These are phyloP conservation scores for Penicillium brevicompactum DNA, from an alignment of 2,329 filamentous ascomycete species.

Conservation along the genomic window DNA sequence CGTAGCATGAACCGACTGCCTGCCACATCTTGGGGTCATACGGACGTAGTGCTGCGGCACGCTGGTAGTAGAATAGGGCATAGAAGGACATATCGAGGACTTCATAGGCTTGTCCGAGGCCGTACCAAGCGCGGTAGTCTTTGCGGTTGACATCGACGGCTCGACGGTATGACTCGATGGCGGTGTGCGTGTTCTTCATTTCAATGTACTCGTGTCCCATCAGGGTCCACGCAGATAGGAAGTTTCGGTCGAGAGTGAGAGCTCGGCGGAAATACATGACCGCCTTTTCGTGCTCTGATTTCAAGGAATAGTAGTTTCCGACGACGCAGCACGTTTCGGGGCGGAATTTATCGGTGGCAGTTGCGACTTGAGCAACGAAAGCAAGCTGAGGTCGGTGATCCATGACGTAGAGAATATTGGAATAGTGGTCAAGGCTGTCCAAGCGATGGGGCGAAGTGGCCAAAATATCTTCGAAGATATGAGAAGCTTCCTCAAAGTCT, in stretches of 20 bases:
- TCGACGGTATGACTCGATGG: slow-evolving; percentile 93
- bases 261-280: slow-evolving; percentile 97
- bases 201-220: slow-evolving; percentile 99
- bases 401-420: slow-evolving; percentile 95
- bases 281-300: slow-evolving; percentile 95
- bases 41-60: slow-evolving; percentile 86
- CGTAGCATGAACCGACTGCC: slow-evolving; percentile 87
- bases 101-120: slow-evolving; percentile 94
- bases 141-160: slow-evolving; percentile 95
- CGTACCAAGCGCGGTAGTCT: slow-evolving; percentile 98
- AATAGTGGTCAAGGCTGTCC: slow-evolving; percentile 92
- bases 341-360: slow-evolving; percentile 89
- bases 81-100: slow-evolving; percentile 98
- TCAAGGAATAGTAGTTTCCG: slow-evolving; percentile 93
- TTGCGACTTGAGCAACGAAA: slow-evolving; percentile 88
- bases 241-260: slow-evolving; percentile 83
- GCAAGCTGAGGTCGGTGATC: slow-evolving; percentile 84
- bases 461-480: slow-evolving; percentile 68
- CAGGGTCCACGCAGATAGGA: slow-evolving; percentile 93
- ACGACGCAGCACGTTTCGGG: slow-evolving; percentile 96
- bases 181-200: slow-evolving; percentile 96
- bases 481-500: slow-evolving; percentile 66
- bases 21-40: slow-evolving; percentile 99
- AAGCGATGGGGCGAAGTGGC: slow-evolving; percentile 69
- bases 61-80: slow-evolving; percentile 96